Evolutionary conservation across 2,329 filamentous ascomycete genomes (phyloP).

Genomic region (Aureobasidium uvarum): DNA sequence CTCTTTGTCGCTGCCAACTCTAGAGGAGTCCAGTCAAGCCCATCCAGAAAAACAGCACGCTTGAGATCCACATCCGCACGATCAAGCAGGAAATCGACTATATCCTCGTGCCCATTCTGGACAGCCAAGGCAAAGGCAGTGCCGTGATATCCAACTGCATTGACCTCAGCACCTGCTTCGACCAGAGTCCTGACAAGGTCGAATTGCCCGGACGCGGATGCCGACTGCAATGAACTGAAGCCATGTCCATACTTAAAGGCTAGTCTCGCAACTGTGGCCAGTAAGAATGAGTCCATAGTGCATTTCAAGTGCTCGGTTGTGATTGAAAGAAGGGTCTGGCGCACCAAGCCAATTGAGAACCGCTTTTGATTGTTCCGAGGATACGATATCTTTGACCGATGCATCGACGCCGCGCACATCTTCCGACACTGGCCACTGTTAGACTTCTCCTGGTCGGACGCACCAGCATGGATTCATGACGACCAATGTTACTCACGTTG

Average conservation of each 20-base stretch:
- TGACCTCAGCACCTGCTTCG: neutral
- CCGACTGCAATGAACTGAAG: neutral
- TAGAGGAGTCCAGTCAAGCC: neutral
- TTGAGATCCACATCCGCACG: neutral
- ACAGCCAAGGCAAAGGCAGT: neutral
- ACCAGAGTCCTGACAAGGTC: neutral
- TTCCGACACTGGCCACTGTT: too few species aligned
- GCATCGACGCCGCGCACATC: too few species aligned
- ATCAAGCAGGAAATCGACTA: neutral
- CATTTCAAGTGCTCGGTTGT: too few species aligned
- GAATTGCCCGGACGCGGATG: neutral
- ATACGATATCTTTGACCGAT: too few species aligned
- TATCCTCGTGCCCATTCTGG: neutral
- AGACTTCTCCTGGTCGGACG: too few species aligned
- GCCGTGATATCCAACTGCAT: neutral
- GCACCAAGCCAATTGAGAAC: too few species aligned
- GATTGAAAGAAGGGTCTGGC: too few species aligned
- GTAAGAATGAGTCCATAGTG: too few species aligned
- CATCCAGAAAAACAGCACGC: neutral
- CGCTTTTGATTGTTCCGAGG: too few species aligned
- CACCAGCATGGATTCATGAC: too few species aligned
- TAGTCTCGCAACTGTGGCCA: neutral
- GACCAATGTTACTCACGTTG: neutral
- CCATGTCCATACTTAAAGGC: neutral
- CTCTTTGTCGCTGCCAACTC: neutral